These are phyloP conservation scores for Fragaria nilgerrensis DNA, from an alignment of 306 rosid species.

Conservation along the genomic window DNA sequence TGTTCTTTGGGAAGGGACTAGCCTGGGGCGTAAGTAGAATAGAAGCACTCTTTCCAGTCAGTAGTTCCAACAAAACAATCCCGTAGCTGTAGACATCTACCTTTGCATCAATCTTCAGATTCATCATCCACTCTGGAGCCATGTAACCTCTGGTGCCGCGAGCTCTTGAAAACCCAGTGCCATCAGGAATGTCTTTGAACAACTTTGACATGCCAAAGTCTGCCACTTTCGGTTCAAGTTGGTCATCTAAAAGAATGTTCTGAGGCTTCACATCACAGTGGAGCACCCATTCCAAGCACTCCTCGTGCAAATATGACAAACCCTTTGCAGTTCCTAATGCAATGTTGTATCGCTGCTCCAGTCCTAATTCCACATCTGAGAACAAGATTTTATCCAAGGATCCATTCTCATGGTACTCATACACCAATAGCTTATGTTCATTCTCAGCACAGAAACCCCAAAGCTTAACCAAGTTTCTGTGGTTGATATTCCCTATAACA, in stretches of 20 bases:
- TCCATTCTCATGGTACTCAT: slow-evolving; percentile 36
- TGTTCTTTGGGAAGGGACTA: not conserved
- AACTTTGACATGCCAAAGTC: slow-evolving; percentile 51
- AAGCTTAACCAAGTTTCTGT: slow-evolving; percentile 37
- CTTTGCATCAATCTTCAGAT: slow-evolving; percentile 37
- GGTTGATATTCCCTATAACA: slow-evolving; percentile 45
- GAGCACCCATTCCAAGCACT: slow-evolving; percentile 46
- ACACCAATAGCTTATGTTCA: slow-evolving; percentile 37
- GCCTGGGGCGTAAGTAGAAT: not conserved
- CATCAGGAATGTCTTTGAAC: slow-evolving; percentile 29
- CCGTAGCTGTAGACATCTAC: slow-evolving; percentile 51
- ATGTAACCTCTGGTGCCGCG: slow-evolving; percentile 45
- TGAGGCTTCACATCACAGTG: slow-evolving; percentile 48
- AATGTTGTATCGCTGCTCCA: slow-evolving; percentile 34
- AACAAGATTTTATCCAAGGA: slow-evolving; percentile 38
- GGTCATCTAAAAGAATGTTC: slow-evolving; percentile 33
- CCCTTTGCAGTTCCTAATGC: slow-evolving; percentile 50
- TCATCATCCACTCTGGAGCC: slow-evolving; percentile 53
- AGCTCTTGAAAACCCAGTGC: slow-evolving; percentile 27
- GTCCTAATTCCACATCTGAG: slow-evolving; percentile 13
- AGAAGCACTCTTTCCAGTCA: slow-evolving; percentile 38
- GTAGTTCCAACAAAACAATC: slow-evolving; percentile 36
- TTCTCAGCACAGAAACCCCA: slow-evolving; percentile 47
- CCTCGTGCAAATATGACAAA: slow-evolving; percentile 46
- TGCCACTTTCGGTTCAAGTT: slow-evolving; percentile 31